Evolutionary conservation across 2,329 filamentous ascomycete species (phyloP).

Genomic region (Fusarium floridanum): DNA sequence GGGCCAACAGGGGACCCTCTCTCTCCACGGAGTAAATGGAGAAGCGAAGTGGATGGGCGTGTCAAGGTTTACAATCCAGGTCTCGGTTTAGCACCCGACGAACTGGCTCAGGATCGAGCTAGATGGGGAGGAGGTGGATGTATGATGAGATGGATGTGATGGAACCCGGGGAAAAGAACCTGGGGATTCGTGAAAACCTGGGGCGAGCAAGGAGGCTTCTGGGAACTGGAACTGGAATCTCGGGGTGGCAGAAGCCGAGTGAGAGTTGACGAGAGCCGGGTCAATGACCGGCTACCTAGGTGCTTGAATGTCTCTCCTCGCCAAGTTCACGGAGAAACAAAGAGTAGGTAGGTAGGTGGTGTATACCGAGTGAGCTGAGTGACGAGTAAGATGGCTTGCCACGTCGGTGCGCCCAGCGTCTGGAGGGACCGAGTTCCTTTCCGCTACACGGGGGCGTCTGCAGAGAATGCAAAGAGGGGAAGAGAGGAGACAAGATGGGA

Average conservation of each 20-base stretch:
- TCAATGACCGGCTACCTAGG: background rate
- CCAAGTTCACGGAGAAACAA: background rate
- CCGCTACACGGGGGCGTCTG: conserved; percentile 14
- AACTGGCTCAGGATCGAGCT: conserved; percentile 42
- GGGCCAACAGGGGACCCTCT: conserved; percentile 33
- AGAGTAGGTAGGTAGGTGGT: background rate
- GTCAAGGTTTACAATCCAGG: conserved; percentile 31
- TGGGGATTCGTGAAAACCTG: conserved; percentile 13
- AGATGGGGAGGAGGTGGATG: conserved; percentile 30
- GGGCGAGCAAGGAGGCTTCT: conserved; percentile 4
- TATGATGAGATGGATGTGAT: conserved; percentile 25
- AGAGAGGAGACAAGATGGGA: conserved; percentile 34
- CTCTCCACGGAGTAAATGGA: conserved; percentile 33
- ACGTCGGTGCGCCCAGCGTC: conserved; percentile 20
- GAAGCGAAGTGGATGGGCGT: conserved; percentile 28
- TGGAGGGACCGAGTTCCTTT: conserved; percentile 1
- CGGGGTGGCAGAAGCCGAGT: conserved; percentile 34
- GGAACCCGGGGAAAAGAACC: conserved; percentile 9
- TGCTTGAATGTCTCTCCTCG: conserved; percentile 9
- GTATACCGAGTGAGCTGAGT: conserved; percentile 18
- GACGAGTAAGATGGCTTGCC: conserved; percentile 29
- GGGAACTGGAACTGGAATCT: conserved; percentile 10
- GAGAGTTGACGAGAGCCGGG: conserved; percentile 3
- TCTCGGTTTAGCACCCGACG: conserved; percentile 36
- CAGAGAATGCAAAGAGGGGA: conserved; percentile 33